Base-by-base conservation (phyloP, 495 filamentous ascomycete species). In the Annulohypoxylon nitens region DNA sequence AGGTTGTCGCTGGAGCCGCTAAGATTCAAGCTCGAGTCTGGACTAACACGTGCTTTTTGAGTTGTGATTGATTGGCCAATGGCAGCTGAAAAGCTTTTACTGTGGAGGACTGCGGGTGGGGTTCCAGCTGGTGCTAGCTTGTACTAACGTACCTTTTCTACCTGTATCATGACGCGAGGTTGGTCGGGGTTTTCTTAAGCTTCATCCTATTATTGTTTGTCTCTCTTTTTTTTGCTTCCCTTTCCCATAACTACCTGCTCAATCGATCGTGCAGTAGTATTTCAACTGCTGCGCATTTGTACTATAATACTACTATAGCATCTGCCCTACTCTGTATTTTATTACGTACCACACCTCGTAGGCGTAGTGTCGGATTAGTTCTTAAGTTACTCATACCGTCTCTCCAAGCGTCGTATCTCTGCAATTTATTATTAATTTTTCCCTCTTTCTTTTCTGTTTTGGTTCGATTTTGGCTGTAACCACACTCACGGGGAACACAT, bases 61-160 rank as follows among this genome's bases (percentile, higher is more conserved):
- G 59, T 25, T 16, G n/a, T 62, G 30, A 62, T 67, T 67, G 62
- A 74, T 74, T 74, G 71, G 71, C 50, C 71, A 74, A 67, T 74
- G 62, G 71, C 26, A 20, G 37, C 16, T 57, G 26, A 36, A 61
- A 25, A 37, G 45, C 39, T 30, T 16, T 48, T 18, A 61, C 57
- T 63, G 58, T 64, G 50, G 60, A 62, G 48, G 9, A 47, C n/a
- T 48, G 43, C 51, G 41, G 30, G 61, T 65, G 65, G 64, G 30
- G 64, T 47, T 8, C 12, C 8, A 51, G 50, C 50, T 12, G 30
- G 11, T 43, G 14, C 39, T 43, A 30, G 30, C 30, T 8, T 50
- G 45, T 33, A 37, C 34, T 37, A 4, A 8, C 14, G 3, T 20
- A 43, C 70, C 59, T 9, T 8, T 23, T 51, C n/a, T 1, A 11